These are phyloP conservation scores for Pythium phragmitis DNA, from an alignment of 352 stramenopile genomes.

Conservation along the genomic window DNA sequence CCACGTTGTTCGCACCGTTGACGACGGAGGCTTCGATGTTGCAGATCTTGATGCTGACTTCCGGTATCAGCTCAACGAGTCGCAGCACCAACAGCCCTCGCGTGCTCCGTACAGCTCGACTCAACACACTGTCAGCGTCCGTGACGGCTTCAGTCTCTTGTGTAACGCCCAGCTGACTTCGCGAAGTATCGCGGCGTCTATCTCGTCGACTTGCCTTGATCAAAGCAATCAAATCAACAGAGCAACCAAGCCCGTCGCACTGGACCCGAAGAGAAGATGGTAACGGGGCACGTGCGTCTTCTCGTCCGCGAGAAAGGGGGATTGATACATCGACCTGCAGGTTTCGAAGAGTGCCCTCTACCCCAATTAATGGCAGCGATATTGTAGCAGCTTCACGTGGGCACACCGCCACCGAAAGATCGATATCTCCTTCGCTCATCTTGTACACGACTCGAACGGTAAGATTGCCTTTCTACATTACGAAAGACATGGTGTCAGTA, in stretches of 20 bases:
- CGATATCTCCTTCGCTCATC: constrained; percentile 2
- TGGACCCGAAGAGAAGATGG: constrained; percentile 10
- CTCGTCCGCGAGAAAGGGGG: constrained; percentile 7
- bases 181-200: not conserved
- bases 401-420: constrained; percentile 7
- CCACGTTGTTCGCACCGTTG: constrained; percentile 3
- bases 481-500: not conserved
- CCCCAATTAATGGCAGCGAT: not conserved
- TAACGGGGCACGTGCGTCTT: constrained; percentile 12
- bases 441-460: not conserved
- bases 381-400: not conserved
- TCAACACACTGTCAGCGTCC: not conserved
- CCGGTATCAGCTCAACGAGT: constrained; percentile 15
- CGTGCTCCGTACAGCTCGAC: not conserved
- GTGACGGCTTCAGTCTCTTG: not conserved
- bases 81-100: constrained; percentile 14
- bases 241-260: constrained; percentile 2
- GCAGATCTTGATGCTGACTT: constrained; percentile 2
- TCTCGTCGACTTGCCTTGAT: not conserved
- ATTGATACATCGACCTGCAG: not conserved
- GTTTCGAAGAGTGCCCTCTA: constrained; percentile 1
- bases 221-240: constrained; percentile 7
- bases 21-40: not conserved
- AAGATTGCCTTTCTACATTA: constrained; percentile 2
- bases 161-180: not conserved